A percentile compares a stretch with the other conserved stretches of the same genome.
phyloP scores from a whole-genome alignment of 495 filamentous ascomycete species.

The Thozetella sp. region DNA sequence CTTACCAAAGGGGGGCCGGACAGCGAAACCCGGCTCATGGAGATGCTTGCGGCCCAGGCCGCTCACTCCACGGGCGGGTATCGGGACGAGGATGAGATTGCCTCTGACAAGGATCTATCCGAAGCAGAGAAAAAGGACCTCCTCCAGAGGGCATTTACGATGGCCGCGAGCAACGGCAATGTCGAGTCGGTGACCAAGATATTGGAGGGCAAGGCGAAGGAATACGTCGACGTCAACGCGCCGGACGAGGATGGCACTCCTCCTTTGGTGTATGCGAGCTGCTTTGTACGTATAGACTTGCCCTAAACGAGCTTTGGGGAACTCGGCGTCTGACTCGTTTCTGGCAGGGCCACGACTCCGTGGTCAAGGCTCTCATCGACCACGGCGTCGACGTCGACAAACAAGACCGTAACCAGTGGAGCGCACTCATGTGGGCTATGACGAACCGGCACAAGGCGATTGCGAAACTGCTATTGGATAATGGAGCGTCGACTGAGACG shows the following conservation, averaged over 20 bases:
- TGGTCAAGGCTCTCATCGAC: conserved; percentile 80
- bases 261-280: conserved; percentile 96
- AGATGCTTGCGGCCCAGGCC: conserved; percentile 95
- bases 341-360: conserved; percentile 82
- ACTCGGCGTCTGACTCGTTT: conserved; percentile 16
- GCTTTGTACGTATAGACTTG: conserved; percentile 70
- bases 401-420: conserved; percentile 97
- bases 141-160: conserved; percentile 85
- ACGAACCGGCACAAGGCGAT: conserved; percentile 97
- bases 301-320: conserved; percentile 5
- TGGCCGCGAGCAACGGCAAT: conserved; percentile 97
- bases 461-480: conserved; percentile 86
- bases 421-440: conserved; percentile 99
- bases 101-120: conserved; percentile 70
- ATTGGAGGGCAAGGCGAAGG: conserved; percentile 71
- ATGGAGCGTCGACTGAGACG: conserved; percentile 92
- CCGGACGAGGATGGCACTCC: conserved; percentile 94
- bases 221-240: conserved; percentile 84
- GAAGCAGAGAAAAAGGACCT: conserved; percentile 76
- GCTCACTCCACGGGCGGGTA: conserved; percentile 74
- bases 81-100: conserved; percentile 80
- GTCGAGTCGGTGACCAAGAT: conserved; percentile 78
- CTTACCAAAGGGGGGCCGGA: conserved; percentile 64
- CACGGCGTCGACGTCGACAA: conserved; percentile 90
- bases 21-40: conserved; percentile 84